phyloP scores from a whole-genome alignment of 306 rosid species.

The Cucurbita moschata region DNA sequence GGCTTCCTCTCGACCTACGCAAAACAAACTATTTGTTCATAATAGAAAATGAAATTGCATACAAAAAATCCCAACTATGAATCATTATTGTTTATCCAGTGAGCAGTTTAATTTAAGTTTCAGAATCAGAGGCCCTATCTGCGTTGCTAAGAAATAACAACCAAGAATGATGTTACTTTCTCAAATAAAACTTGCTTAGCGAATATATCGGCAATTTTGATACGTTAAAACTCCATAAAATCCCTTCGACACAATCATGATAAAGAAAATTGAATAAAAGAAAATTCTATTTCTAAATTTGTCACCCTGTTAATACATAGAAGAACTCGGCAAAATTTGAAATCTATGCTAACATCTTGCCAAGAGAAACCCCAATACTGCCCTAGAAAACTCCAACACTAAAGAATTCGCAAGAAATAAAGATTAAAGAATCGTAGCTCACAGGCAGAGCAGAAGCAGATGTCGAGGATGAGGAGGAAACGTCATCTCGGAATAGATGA shows the following conservation, averaged over 20 bases:
- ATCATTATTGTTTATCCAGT: neutral
- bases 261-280: neutral
- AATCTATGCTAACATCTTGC: neutral
- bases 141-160: no score
- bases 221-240: neutral
- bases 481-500: slow-evolving; percentile 57
- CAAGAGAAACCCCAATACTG: neutral
- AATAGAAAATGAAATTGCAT: neutral
- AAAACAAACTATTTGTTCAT: neutral
- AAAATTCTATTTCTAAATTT: neutral
- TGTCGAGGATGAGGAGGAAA: slow-evolving; percentile 11
- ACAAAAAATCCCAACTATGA: neutral
- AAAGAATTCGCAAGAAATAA: neutral
- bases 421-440: neutral
- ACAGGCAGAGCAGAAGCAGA: slow-evolving; percentile 46
- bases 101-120: neutral
- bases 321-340: neutral
- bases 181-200: no score
- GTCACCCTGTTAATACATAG: neutral
- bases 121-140: no score
- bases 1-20: slow-evolving; percentile 66
- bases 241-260: neutral
- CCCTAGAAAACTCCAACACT: neutral
- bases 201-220: neutral
- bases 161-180: neutral